phyloP scores from a whole-genome alignment of 495 filamentous ascomycete species.

The Hypoxylon perforatum region DNA sequence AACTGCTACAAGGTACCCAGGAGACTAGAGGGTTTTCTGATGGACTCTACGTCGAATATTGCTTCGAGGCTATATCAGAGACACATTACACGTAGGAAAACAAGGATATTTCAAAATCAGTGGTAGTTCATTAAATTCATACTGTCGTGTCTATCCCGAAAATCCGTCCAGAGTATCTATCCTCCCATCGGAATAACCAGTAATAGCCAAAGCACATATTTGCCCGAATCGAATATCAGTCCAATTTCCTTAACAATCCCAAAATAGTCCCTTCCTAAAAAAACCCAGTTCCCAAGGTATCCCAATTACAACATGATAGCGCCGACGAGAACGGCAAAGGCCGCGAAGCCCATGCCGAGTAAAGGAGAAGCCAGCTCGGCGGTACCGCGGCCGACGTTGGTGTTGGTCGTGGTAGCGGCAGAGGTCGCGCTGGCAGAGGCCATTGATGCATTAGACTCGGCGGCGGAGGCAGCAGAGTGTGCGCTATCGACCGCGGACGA shows the following conservation, averaged over 20 bases:
- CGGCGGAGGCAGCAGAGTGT: slow-evolving; percentile 23
- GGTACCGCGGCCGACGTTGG: slow-evolving; percentile 11
- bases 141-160: slow-evolving; percentile 5
- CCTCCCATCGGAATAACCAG: background rate
- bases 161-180: background rate
- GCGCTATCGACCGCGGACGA: slow-evolving; percentile 34
- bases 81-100: too few relatives aligned
- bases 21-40: too few relatives aligned
- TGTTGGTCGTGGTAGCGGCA: background rate
- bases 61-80: too few relatives aligned
- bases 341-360: slow-evolving; percentile 22
- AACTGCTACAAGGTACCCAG: too few relatives aligned
- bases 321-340: slow-evolving; percentile 24
- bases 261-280: background rate
- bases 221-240: background rate
- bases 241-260: background rate
- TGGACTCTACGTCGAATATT: too few relatives aligned
- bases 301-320: slow-evolving; percentile 24
- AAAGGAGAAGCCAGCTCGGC: slow-evolving; percentile 24
- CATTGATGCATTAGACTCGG: slow-evolving; percentile 4
- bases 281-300: too few relatives aligned
- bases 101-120: background rate
- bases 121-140: slow-evolving; percentile 12
- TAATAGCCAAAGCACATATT: background rate
- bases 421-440: slow-evolving; percentile 6